A percentile compares a stretch with the other conserved stretches of the same genome.
phyloP scores from a whole-genome alignment of 306 rosid genomes.

The Abrus pulchellus region DNA sequence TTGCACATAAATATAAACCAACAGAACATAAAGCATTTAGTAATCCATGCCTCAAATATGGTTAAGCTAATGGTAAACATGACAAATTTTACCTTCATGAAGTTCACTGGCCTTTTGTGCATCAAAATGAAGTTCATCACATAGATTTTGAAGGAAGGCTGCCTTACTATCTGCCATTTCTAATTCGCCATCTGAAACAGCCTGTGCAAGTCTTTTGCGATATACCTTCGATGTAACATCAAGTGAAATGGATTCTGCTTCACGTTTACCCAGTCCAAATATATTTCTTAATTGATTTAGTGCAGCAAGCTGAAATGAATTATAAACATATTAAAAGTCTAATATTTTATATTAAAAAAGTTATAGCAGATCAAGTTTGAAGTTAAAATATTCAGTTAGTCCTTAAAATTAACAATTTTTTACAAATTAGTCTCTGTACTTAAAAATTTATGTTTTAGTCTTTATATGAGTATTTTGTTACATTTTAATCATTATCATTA shows the following conservation, averaged over 20 bases:
- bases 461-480: too few relatives aligned
- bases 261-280: conserved; percentile 94
- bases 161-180: conserved; percentile 97
- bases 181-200: conserved; percentile 74
- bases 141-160: conserved; percentile 88
- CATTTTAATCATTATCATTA: too few relatives aligned
- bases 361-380: neutral
- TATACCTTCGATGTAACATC: conserved; percentile 84
- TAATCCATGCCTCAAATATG: conserved; percentile 9
- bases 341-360: neutral
- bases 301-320: conserved; percentile 66
- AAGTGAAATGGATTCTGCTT: conserved; percentile 79
- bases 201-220: conserved; percentile 81
- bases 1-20: conserved; percentile 27
- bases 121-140: conserved; percentile 88
- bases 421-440: too few relatives aligned
- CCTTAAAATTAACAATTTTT: too few relatives aligned
- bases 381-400: too few relatives aligned
- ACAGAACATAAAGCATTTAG: conserved; percentile 12
- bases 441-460: too few relatives aligned
- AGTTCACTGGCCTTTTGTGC: conserved; percentile 89
- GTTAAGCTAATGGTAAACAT: conserved; percentile 17
- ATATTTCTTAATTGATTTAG: conserved; percentile 87
- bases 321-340: conserved; percentile 28
- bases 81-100: conserved; percentile 78